phyloP scores from a whole-genome alignment of 495 filamentous ascomycete species.

The Sporormia fimetaria region DNA sequence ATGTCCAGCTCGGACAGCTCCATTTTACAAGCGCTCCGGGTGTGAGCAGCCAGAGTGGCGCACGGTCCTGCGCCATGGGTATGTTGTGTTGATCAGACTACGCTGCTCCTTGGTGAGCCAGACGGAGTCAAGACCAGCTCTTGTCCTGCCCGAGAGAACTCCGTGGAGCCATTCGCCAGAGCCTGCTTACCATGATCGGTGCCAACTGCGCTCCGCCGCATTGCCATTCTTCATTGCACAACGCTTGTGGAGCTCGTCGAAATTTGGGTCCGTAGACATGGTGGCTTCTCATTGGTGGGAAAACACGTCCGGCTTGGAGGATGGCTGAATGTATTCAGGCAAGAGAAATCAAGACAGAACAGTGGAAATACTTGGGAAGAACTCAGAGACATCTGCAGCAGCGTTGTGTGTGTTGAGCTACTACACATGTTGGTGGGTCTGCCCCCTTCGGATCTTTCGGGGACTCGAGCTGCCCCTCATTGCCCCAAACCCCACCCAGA shows the following conservation, averaged over 20 bases:
- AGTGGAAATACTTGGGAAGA: neutral
- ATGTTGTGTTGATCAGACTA: slow-evolving; percentile 44
- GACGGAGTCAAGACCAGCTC: slow-evolving; percentile 47
- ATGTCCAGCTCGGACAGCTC: slow-evolving; percentile 46
- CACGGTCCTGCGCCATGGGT: slow-evolving; percentile 43
- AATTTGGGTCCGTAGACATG: slow-evolving; percentile 23
- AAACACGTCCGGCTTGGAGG: slow-evolving; percentile 3
- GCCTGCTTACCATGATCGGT: slow-evolving; percentile 41
- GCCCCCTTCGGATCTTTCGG: no score
- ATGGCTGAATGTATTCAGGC: slow-evolving; percentile 9
- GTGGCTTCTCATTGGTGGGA: slow-evolving; percentile 11
- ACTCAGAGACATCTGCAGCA: slow-evolving; percentile 1
- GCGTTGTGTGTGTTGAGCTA: slow-evolving; percentile 10
- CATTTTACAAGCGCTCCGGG: slow-evolving; percentile 44
- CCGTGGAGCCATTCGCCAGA: slow-evolving; percentile 35
- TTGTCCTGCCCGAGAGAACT: slow-evolving; percentile 43
- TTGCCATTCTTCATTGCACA: slow-evolving; percentile 47
- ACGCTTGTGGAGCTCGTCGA: slow-evolving; percentile 35
- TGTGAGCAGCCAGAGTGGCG: slow-evolving; percentile 43
- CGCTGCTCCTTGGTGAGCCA: slow-evolving; percentile 44
- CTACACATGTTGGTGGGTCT: neutral
- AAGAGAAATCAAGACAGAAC: neutral
- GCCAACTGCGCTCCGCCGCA: slow-evolving; percentile 44
- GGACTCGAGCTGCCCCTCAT: no score
- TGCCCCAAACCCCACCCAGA: no score